A percentile compares a stretch with the other conserved stretches of the same genome.
Conservation (phyloP, 2,329 filamentous ascomycete genomes). For the Exophiala lecanii-corni region DNA sequence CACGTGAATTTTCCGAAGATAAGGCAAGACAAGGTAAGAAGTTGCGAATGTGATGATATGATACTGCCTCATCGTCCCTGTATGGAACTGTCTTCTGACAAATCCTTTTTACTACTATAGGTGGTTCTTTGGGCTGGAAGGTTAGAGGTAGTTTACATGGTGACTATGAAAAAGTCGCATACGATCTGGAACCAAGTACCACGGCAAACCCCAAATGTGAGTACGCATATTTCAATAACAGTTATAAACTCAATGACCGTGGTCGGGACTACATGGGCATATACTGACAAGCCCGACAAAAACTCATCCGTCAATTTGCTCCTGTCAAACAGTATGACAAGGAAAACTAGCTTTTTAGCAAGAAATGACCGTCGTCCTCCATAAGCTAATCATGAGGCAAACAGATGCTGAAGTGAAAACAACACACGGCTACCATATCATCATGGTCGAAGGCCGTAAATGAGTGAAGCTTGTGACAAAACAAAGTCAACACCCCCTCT, state of each 20-base stretch:
- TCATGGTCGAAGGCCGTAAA: slow-evolving; percentile 64
- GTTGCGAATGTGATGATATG: too few relatives aligned
- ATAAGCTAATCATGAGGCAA: slow-evolving; percentile 8
- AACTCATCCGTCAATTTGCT: slow-evolving; percentile 13
- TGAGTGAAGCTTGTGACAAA: slow-evolving; percentile 34
- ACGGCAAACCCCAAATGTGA: slow-evolving; percentile 52
- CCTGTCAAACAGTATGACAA: too few relatives aligned
- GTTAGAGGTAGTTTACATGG: slow-evolving; percentile 51
- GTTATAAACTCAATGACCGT: slow-evolving; percentile 6
- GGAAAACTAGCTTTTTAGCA: too few relatives aligned
- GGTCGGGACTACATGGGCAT: slow-evolving; percentile 11
- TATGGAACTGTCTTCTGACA: slow-evolving; percentile 13
- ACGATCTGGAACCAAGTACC: slow-evolving; percentile 57
- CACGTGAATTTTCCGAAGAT: slow-evolving; percentile 60
- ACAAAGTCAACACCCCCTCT: slow-evolving; percentile 6
- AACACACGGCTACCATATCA: slow-evolving; percentile 62
- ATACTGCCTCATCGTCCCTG: too few relatives aligned
- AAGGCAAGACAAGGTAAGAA: slow-evolving; percentile 54
- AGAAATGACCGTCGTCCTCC: slow-evolving; percentile 11
- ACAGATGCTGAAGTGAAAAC: slow-evolving; percentile 57
- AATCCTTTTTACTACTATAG: slow-evolving; percentile 32
- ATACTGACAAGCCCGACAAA: slow-evolving; percentile 2
- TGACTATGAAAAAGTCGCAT: slow-evolving; percentile 59
- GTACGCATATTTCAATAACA: slow-evolving; percentile 10
- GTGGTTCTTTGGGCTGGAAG: slow-evolving; percentile 62